Evolutionary conservation across 768 basidiomycete species (phyloP).

Genomic region (Amanita rimosa): DNA sequence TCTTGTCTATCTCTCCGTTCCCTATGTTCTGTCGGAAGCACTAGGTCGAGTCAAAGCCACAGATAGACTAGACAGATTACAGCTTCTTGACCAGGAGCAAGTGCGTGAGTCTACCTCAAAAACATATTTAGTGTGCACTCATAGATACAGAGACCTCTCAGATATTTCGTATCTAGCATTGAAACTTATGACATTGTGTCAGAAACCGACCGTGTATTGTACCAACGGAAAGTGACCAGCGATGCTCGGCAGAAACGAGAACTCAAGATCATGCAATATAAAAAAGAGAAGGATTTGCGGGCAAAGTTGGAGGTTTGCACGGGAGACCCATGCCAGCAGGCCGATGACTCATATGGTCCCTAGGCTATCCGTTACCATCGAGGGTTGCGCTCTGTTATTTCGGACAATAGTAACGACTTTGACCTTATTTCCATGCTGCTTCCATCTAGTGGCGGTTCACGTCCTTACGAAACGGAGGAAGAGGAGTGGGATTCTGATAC

Average conservation of each 20-base stretch:
- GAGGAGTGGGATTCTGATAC: constrained; percentile 45
- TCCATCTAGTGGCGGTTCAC: constrained; percentile 17
- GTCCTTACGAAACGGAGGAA: constrained; percentile 20
- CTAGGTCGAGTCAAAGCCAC: constrained; percentile 45
- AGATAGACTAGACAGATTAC: constrained; percentile 47
- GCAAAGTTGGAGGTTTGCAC: constrained; percentile 51
- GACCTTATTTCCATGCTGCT: constrained; percentile 58
- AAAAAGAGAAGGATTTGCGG: constrained; percentile 74
- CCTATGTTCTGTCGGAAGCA: constrained; percentile 57
- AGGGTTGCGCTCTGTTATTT: constrained; percentile 22
- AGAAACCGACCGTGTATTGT: constrained; percentile 44
- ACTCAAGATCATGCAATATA: constrained; percentile 84
- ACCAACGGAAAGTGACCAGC: constrained; percentile 34
- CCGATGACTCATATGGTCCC: not conserved
- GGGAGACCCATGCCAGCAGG: not conserved
- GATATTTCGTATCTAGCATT: constrained; percentile 34
- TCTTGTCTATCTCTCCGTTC: constrained; percentile 65
- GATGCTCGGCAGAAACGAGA: constrained; percentile 72
- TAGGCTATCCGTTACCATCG: constrained; percentile 47
- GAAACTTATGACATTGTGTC: constrained; percentile 61
- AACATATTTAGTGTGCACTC: not conserved
- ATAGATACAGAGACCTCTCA: constrained; percentile 6
- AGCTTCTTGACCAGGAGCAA: constrained; percentile 41
- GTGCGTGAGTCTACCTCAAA: constrained; percentile 26
- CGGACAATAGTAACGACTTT: constrained; percentile 35